phyloP scores from a whole-genome alignment of 352 stramenopile species.

The Pythium aristosporum region DNA sequence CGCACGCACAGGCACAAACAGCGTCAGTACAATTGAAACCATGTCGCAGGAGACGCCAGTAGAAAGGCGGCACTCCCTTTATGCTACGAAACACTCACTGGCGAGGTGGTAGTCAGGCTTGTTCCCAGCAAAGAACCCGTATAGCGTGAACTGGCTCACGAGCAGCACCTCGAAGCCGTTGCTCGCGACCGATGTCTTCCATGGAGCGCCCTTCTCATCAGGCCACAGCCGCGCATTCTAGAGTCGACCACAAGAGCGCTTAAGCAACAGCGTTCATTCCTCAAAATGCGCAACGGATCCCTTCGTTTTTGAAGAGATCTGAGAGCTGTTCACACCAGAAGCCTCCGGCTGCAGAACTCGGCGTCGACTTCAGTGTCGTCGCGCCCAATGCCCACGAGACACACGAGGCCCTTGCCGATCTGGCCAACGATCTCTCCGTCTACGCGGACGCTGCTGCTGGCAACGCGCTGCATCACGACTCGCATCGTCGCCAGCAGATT shows the following conservation, averaged over 20 bases:
- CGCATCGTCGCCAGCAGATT: slow-evolving; percentile 40
- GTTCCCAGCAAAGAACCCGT: slow-evolving; percentile 80
- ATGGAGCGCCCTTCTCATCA: slow-evolving; percentile 47
- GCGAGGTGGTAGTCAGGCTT: slow-evolving; percentile 86
- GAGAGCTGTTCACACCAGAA: slow-evolving; percentile 46
- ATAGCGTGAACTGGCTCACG: slow-evolving; percentile 88
- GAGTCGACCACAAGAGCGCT: not conserved
- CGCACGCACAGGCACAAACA: not conserved
- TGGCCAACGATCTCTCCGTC: slow-evolving; percentile 70
- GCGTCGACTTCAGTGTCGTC: slow-evolving; percentile 83
- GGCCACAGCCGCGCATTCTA: slow-evolving; percentile 84
- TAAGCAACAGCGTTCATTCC: not conserved
- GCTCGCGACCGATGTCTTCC: slow-evolving; percentile 64
- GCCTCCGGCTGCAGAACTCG: slow-evolving; percentile 74
- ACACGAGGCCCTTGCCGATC: slow-evolving; percentile 78
- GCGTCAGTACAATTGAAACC: not conserved
- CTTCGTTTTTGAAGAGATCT: not conserved
- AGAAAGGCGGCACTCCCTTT: not conserved
- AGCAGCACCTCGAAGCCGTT: slow-evolving; percentile 78
- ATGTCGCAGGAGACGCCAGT: not conserved
- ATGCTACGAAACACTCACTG: slow-evolving; percentile 40
- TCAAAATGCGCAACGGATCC: not conserved
- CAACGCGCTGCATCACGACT: slow-evolving; percentile 80
- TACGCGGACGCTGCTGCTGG: slow-evolving; percentile 75
- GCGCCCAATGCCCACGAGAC: slow-evolving; percentile 71